A percentile compares a stretch with the other conserved stretches of the same genome.
phyloP scores from a whole-genome alignment of 805 yeast genomes.

The Priceomyces melissophilus region DNA sequence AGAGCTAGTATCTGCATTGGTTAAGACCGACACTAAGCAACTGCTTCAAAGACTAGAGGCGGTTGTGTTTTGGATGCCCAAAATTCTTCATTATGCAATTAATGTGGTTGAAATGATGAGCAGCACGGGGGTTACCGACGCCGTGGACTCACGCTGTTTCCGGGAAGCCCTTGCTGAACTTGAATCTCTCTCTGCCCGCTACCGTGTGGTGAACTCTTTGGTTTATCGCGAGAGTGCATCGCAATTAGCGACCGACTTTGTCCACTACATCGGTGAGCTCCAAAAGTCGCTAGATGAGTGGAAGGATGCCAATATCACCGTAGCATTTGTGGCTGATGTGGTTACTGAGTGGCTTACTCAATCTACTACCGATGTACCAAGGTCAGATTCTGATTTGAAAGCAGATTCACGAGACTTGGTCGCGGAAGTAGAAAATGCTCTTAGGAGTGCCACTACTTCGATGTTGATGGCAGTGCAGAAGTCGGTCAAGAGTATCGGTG shows the following conservation, averaged over 20 bases:
- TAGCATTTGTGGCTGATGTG: constrained; percentile 48
- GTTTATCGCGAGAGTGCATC: too few species aligned
- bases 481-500: constrained; percentile 35
- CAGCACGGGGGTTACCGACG: not conserved
- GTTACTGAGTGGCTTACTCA: constrained; percentile 45
- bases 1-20: constrained; percentile 13
- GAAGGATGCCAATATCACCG: constrained; percentile 24
- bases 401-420: not conserved
- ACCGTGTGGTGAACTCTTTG: too few species aligned
- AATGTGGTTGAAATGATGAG: constrained; percentile 3
- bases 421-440: constrained; percentile 32
- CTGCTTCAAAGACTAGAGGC: constrained; percentile 15
- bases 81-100: constrained; percentile 32
- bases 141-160: not conserved
- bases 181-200: too few species aligned
- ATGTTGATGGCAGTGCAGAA: constrained; percentile 69
- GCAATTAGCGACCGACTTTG: constrained; percentile 9
- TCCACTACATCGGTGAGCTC: constrained; percentile 20
- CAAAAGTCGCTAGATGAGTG: constrained; percentile 26
- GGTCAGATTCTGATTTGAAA: too few species aligned
- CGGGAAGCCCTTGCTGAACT: too few species aligned
- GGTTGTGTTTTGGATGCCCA: constrained; percentile 31
- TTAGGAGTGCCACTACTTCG: constrained; percentile 53
- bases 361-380: not conserved
- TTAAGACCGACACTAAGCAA: constrained; percentile 14